phyloP scores from a whole-genome alignment of 305 asterid genomes.

The Fraxinus dipetala region DNA sequence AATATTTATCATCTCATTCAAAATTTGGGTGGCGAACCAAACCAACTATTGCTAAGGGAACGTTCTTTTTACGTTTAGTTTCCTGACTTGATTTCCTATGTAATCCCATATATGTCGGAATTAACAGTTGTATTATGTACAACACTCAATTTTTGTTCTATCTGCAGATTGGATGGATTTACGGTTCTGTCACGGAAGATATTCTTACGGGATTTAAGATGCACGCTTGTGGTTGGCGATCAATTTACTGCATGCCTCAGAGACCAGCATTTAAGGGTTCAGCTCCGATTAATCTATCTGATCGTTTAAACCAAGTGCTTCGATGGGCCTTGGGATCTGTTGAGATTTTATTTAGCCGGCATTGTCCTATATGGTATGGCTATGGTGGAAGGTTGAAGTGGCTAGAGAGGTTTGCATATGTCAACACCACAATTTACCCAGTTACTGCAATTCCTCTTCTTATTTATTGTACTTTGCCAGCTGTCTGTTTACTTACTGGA shows the following conservation, averaged over 20 bases:
- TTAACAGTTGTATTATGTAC: neutral
- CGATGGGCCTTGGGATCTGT: slow-evolving; percentile 66
- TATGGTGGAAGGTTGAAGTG: slow-evolving; percentile 59
- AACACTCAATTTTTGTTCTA: slow-evolving; percentile 2
- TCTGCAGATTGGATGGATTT: slow-evolving; percentile 76
- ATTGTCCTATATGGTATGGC: slow-evolving; percentile 66
- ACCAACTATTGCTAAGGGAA: neutral
- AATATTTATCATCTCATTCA: neutral
- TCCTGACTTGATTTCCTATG: neutral
- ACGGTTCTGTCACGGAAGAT: slow-evolving; percentile 84
- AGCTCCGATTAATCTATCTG: slow-evolving; percentile 59
- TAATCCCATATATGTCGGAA: neutral
- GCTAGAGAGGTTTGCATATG: slow-evolving; percentile 72
- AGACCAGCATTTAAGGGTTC: slow-evolving; percentile 61
- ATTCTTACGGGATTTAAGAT: slow-evolving; percentile 81
- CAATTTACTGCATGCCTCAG: slow-evolving; percentile 55
- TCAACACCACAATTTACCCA: slow-evolving; percentile 59
- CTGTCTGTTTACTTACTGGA: slow-evolving; percentile 54
- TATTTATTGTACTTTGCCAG: slow-evolving; percentile 49
- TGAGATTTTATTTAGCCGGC: slow-evolving; percentile 57
- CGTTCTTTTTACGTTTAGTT: neutral
- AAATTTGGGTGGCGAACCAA: neutral
- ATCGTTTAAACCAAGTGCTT: slow-evolving; percentile 62
- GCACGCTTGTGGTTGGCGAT: slow-evolving; percentile 76
- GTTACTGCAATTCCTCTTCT: slow-evolving; percentile 54